Evolutionary conservation across 108 stramenopile species (phyloP).

Genomic region (Nannochloropsis gaditana): DNA sequence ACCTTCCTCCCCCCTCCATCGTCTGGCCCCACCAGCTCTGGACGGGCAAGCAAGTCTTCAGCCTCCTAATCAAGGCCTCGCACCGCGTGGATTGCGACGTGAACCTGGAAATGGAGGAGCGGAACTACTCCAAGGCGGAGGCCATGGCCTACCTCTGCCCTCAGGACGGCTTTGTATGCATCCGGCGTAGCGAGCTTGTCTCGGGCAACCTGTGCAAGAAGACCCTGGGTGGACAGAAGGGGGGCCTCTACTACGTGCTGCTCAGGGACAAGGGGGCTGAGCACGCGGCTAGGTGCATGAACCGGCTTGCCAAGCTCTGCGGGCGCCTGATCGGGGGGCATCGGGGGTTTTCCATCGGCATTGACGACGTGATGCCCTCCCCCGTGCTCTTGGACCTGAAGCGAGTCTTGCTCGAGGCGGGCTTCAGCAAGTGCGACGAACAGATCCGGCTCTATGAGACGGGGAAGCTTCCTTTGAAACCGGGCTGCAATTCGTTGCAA

Average conservation of each 20-base stretch:
- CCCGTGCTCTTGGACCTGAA: conserved; percentile 54
- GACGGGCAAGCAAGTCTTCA: conserved; percentile 93
- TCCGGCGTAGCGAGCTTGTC: conserved; percentile 82
- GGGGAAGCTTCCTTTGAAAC: conserved; percentile 76
- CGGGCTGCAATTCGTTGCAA: conserved; percentile 89
- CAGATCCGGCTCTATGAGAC: conserved; percentile 74
- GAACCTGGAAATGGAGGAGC: conserved; percentile 88
- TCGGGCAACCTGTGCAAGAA: conserved; percentile 91
- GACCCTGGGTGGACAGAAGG: conserved; percentile 91
- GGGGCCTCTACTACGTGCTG: conserved; percentile 81
- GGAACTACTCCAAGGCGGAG: conserved; percentile 64
- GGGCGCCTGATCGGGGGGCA: conserved; percentile 83
- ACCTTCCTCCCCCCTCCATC: conserved; percentile 83
- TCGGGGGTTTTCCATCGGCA: conserved; percentile 90
- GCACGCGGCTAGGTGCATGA: conserved; percentile 75
- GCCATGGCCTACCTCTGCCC: conserved; percentile 69
- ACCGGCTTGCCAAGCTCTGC: conserved; percentile 88
- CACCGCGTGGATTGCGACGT: conserved; percentile 50
- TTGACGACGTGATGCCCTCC: conserved; percentile 92
- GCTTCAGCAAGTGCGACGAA: conserved; percentile 62
- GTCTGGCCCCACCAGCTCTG: conserved; percentile 81
- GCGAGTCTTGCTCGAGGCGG: conserved; percentile 29
- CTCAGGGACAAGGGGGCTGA: conserved; percentile 68
- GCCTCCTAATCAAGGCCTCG: conserved; percentile 64
- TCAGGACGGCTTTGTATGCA: conserved; percentile 89